These are phyloP conservation scores for Trichoderma virens DNA, from an alignment of 495 filamentous ascomycete genomes.

Conservation along the genomic window DNA sequence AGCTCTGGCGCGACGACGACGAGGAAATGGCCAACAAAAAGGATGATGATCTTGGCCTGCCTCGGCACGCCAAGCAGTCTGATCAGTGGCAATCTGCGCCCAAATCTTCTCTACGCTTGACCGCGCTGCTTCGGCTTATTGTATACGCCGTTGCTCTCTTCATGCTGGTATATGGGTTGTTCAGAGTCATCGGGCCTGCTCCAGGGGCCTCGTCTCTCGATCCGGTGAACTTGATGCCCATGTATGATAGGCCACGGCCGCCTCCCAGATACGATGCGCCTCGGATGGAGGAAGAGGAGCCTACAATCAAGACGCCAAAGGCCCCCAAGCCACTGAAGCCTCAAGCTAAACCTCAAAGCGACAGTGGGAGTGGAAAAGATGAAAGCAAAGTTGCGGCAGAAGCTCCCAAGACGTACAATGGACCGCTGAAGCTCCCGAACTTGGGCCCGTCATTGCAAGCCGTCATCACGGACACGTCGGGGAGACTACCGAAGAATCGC, in stretches of 20 bases:
- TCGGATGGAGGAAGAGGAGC: not conserved
- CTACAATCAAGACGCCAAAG: not conserved
- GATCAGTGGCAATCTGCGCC: not conserved
- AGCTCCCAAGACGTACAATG: slow-evolving; percentile 26
- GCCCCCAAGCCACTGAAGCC: not conserved
- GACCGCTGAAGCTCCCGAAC: slow-evolving; percentile 29
- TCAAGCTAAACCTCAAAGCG: not conserved
- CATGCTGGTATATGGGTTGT: not conserved
- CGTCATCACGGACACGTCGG: slow-evolving; percentile 27
- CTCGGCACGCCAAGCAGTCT: not conserved
- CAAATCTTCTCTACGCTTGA: not conserved
- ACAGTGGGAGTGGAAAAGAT: not conserved
- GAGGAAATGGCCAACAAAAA: slow-evolving; percentile 43
- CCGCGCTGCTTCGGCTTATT: not conserved
- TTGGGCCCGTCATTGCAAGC: slow-evolving; percentile 32
- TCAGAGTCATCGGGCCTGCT: not conserved
- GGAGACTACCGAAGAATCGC: slow-evolving; percentile 32
- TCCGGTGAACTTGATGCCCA: not conserved
- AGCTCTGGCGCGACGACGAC: slow-evolving; percentile 26
- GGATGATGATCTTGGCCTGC: slow-evolving; percentile 31
- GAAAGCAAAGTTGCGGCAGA: slow-evolving; percentile 8
- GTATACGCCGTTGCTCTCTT: not conserved
- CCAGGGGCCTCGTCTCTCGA: not conserved
- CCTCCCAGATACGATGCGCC: not conserved
- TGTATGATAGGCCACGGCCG: not conserved